Evolutionary conservation across 495 filamentous ascomycete genomes (phyloP), one percentile per base, ranked within the genome.

Genomic region (Clavariopsis aquatica): DNA sequence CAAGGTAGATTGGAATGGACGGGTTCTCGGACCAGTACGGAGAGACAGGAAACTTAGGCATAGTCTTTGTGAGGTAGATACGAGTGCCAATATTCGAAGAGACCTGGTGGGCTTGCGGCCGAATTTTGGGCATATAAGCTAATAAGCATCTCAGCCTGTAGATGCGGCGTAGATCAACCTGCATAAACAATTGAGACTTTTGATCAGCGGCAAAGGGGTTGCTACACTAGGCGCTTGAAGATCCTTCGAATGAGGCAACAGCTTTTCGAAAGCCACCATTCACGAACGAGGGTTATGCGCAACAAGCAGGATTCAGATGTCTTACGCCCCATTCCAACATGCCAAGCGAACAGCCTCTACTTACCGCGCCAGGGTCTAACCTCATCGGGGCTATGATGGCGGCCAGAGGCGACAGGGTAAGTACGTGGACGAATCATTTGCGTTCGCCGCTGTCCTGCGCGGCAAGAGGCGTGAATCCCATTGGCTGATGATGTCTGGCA

Each of bases 31-130:
- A 54, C 52, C 20, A 31, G 5, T 12, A 31, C 52, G 52, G 22
- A 17, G 52, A 54, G 8, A 27, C 12, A 54, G 52, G 52, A 19
- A 54, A 31, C 29, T 15, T 54, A 31, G 52, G 34, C 52, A 54
- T 54, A 12, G 6, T 34, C 31, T 34, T 34, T 34, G 31, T 34
- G 22, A 27, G 22, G 26, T 24, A 12, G 47, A 24, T 4, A 23
- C 13, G 26, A 13, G 10, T 20, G 26, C 8, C 10, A 51, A 51
- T 13, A 22, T 24, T 13, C 4, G 22, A 27, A 19, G 10, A 23
- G 20, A 51, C 10, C 10, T 22, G 20, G 9, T 12, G 47, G 4
- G 26, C 47, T 51, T 22, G 12, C 26, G 47, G 13, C 26, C 31
- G 31, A 34, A 34, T 34, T 34, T 34, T 34, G 31, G 12, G 31